A percentile compares a stretch with the other conserved stretches of the same genome.
Conservation (phyloP, 495 filamentous ascomycete genomes). For the Trypethelium eluteriae region DNA sequence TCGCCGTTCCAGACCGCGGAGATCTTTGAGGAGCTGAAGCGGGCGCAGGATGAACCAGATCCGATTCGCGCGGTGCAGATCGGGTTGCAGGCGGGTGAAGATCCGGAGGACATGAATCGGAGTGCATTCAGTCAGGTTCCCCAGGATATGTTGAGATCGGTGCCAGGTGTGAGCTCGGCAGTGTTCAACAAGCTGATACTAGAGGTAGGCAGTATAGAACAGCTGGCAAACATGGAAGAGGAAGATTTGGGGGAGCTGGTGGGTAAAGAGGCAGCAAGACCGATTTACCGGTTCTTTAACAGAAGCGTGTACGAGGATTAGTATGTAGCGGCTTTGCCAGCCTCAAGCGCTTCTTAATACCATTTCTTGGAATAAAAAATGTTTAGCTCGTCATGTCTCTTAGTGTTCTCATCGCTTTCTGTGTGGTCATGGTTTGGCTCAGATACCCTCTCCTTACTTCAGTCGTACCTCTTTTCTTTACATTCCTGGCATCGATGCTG, state of each 20-base stretch:
- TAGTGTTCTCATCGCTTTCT: too few species aligned
- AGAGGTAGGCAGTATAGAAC: constrained; percentile 66
- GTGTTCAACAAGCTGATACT: constrained; percentile 62
- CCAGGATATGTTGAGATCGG: constrained; percentile 78
- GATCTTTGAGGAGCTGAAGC: constrained; percentile 91
- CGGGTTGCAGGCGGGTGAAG: constrained; percentile 60
- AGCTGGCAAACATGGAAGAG: constrained; percentile 78
- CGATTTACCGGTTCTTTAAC: constrained; percentile 77
- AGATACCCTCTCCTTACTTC: too few species aligned
- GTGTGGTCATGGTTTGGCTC: too few species aligned
- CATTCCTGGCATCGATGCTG: too few species aligned
- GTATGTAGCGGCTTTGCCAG: background rate
- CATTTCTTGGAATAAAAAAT: too few species aligned
- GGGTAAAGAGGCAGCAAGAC: constrained; percentile 69
- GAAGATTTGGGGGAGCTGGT: constrained; percentile 64
- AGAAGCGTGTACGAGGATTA: constrained; percentile 61
- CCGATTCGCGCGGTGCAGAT: constrained; percentile 77
- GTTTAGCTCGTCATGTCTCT: too few species aligned
- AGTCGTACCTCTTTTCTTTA: too few species aligned
- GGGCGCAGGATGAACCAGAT: constrained; percentile 79
- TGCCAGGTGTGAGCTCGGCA: constrained; percentile 79
- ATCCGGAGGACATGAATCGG: constrained; percentile 51
- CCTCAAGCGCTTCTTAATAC: too few species aligned
- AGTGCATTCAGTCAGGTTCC: constrained; percentile 57
- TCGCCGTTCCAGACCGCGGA: constrained; percentile 94